Base-by-base conservation (phyloP, 345 rosid species). In the Ricinus communis region DNA sequence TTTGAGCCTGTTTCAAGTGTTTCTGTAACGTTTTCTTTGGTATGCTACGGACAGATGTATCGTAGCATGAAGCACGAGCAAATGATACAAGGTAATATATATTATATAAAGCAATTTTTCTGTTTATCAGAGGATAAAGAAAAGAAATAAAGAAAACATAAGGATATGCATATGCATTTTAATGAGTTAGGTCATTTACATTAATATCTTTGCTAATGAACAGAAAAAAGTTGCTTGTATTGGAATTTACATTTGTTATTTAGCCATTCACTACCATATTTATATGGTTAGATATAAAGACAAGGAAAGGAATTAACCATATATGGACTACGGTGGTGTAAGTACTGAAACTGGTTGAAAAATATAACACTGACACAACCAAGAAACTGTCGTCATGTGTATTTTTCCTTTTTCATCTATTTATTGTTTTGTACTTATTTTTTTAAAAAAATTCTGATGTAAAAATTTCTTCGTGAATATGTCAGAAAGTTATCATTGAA, bases 51-150 rank as follows among this genome's bases (percentile, higher is more conserved):
- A 24, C 82, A 89, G 91, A 89, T 89, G 91, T 84, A 85, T 81
- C 82, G 93, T 71, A 81, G 88, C 84, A 83, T 79, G 88, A 89
- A 84, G 83, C 85, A 84, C 72, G 91, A 87, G 58, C 85, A 85
- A 79, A 75, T 77, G 78, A 56, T 85, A 27, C 87, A 81, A 85
- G 93, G 93, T 89, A n/a, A n/a, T n/a, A n/a, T n/a, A 74, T 2
- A 15, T 2, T 2, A 1, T 3, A 51, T 22, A 49, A 2, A 4
- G n/a, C 52, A 14, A 16, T 33, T 33, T 33, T 33, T 33, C 38
- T 33, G 38, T 33, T 33, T 6, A 33, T 33, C 2, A 33, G 6
- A 33, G 38, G 38, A 33, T 33, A 33, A 6, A 33, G 38, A 6
- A 33, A 33, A 33, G 38, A 6, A 2, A 33, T 6, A 33, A 6